Percentiles rank a stretch among this genome's conserved stretches.
Conservation (phyloP, 768 basidiomycete genomes). For the Hygrocybe punicea region DNA sequence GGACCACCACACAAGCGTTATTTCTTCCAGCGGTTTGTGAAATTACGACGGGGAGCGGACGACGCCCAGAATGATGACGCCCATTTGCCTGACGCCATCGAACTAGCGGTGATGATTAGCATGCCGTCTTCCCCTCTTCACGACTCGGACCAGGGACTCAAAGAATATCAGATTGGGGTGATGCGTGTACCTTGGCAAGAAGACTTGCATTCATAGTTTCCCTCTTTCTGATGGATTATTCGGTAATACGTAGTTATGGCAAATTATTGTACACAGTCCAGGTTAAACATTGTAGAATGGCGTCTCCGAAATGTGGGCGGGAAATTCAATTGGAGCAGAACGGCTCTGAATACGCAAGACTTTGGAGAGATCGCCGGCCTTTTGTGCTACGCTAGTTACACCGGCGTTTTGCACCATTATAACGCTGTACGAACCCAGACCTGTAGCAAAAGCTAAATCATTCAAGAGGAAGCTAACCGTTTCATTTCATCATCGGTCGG, state of each 20-base stretch:
- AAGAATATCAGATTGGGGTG: slow-evolving; percentile 48
- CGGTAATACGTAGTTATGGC: neutral
- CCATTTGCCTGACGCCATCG: slow-evolving; percentile 24
- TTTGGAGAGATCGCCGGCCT: too few species aligned
- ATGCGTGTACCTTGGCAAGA: slow-evolving; percentile 34
- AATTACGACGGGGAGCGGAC: neutral
- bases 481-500: too few species aligned
- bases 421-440: too few species aligned
- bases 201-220: neutral
- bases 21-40: neutral
- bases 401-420: too few species aligned
- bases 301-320: too few species aligned
- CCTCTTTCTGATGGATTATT: neutral
- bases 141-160: neutral
- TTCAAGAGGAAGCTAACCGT: neutral
- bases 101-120: slow-evolving; percentile 45
- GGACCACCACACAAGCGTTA: slow-evolving; percentile 10
- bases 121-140: slow-evolving; percentile 38
- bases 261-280: neutral
- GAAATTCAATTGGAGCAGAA: too few species aligned
- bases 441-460: too few species aligned
- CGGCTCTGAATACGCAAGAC: too few species aligned
- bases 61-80: neutral
- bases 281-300: too few species aligned
- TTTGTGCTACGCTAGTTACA: too few species aligned